Base-by-base conservation (phyloP, 108 stramenopile genomes). In the Stephanodiscus minutulus region DNA sequence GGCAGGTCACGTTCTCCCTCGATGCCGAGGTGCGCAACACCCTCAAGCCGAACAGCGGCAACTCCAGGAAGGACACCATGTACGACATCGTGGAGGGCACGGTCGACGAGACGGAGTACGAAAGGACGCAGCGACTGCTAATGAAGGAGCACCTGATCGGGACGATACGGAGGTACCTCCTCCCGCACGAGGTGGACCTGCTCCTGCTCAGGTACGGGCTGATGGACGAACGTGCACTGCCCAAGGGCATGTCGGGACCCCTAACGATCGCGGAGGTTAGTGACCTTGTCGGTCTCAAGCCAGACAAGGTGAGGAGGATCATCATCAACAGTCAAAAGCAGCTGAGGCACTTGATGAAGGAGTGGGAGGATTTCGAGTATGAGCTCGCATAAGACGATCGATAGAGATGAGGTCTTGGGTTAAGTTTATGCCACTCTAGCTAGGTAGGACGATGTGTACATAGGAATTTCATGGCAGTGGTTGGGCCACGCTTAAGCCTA, bases 181-280 rank as follows among this genome's bases (percentile, higher is more conserved):
- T 71, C 2, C 79, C 85, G 1, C 76, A 86, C 48, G 85, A 89
- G 63, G 90, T 84, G 1, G 73, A 84, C 17, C 39, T 94, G 43
- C 73, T 94, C 5, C 64, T 88, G 61, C 73, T 94, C 11, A 66
- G 90, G 54, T 94, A 86, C 53, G 90, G 92, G 4, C 50, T 94
- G 41, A 80, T 82, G 77, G 88, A 89, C 52, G 70, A 82, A 41
- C 49, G 73, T 18, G 82, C 81, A 18, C 29, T 79, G 29, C 82
- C 82, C 10, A 64, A 61, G 31, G 83, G 83, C n/a, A 75, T 79
- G 70, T 63, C 74, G 9, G 87, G 89, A 12, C 88, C 86, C 18
- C 70, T 88, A n/a, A 93, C 92, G 21, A 89, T 93, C 24, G 88
- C 87, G 25, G 85, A 93, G 65, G 86, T 93, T 9, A 89, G 89